Base-by-base conservation (phyloP, 2,329 filamentous ascomycete genomes). In the Epichloe brachyelytri region DNA sequence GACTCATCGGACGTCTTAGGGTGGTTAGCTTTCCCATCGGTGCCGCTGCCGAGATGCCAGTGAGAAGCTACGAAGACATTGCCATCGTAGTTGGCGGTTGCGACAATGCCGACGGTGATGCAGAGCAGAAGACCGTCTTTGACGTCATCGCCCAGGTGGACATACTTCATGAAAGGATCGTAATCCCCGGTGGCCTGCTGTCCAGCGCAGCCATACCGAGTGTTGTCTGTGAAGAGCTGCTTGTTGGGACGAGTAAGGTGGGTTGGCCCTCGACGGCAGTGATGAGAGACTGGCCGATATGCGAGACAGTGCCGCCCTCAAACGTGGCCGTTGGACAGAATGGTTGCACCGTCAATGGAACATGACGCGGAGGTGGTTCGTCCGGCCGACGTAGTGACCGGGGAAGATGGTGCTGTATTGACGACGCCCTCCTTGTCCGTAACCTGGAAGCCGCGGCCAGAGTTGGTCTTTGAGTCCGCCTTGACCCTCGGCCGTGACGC, bases 141-240 rank as follows among this genome's bases (percentile, higher is more conserved):
- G 11, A 76, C 60, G 36, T 65, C 62, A 43, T 81, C 71, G 7
- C 79, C 78, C 2, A 83, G 69, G 14, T 74, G 67, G 12, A 76
- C 70, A 56, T 80, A 80, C 59, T 82, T 72, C 53, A 79, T 66
- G 58, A 82, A 70, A 0, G 79, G 80, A 58, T 80, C 76, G 53
- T 75, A 76, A 38, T 72, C 70, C 7, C 68, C 71, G 46, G 71
- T 71, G 30, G 62, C 70, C 59, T 53, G 39, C 20, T 76, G 72
- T 58, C 70, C 63, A 19, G 66, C 58, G 36, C 76, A 68, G 17
- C 54, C 51, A 60, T 83, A 79, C 0, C 75, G 65, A 12, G 65
- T 62, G 58, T 82, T 82, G 46, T 60, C 62, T 20, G 20, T 20
- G 20, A 20, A 20, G 20, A 1, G 55, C 58, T 74, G 67, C 4